Percentiles rank a stretch among this genome's conserved stretches.
Conservation (phyloP, 352 stramenopile genomes). For the Phytophthora cryptogea region DNA sequence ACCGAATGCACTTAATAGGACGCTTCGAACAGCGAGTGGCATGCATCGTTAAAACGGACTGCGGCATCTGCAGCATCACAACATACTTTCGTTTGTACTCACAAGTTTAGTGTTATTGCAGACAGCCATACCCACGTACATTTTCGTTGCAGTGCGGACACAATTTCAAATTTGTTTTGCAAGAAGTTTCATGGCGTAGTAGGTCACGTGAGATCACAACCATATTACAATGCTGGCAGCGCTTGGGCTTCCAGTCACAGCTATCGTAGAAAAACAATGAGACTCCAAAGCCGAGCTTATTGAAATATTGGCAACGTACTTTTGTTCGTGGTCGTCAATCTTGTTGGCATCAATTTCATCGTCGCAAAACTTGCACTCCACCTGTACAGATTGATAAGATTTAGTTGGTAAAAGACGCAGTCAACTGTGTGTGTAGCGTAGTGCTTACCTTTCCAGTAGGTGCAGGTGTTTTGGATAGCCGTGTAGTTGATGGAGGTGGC, state of each 20-base stretch:
- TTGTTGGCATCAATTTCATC: conserved; percentile 57
- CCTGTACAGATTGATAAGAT: conserved; percentile 19
- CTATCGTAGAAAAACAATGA: conserved; percentile 27
- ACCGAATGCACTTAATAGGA: conserved; percentile 85
- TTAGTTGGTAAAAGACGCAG: neutral
- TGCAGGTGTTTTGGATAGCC: neutral
- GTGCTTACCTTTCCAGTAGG: conserved; percentile 21
- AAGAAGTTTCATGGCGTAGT: conserved; percentile 62
- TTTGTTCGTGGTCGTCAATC: conserved; percentile 70
- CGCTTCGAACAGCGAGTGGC: conserved; percentile 69
- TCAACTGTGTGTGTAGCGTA: neutral
- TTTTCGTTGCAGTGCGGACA: conserved; percentile 72
- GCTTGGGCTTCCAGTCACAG: conserved; percentile 79
- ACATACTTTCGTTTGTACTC: conserved; percentile 2
- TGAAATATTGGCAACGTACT: conserved; percentile 27
- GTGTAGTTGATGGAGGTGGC: conserved; percentile 1
- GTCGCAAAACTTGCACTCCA: conserved; percentile 84
- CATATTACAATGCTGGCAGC: conserved; percentile 85
- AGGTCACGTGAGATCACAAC: conserved; percentile 77
- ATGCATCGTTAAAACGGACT: conserved; percentile 49
- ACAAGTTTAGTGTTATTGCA: neutral
- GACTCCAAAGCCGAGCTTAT: neutral
- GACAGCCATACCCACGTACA: conserved; percentile 24
- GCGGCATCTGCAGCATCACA: conserved; percentile 50
- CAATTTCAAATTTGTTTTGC: conserved; percentile 65